Evolutionary conservation across 1,139 yeast species (phyloP).

Genomic region (Sugiyamaella xylanicola): DNA sequence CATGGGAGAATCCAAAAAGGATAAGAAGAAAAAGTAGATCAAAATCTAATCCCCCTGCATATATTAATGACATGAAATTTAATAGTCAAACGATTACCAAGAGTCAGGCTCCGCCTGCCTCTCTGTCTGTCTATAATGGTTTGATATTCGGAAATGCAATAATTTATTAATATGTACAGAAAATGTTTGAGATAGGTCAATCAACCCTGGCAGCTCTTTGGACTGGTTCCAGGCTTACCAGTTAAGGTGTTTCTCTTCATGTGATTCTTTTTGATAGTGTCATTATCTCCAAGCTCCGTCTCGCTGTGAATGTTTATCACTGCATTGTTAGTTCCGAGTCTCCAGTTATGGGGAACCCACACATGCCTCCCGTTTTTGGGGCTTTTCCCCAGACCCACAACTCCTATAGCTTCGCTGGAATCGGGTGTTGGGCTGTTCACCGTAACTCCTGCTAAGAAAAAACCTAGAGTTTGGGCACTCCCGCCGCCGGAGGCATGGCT

Average conservation of each 20-base stretch:
- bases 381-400: no score
- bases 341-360: no score
- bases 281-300: conserved; percentile 92
- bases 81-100: no score
- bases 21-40: conserved; percentile 20
- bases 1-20: conserved; percentile 37
- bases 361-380: no score
- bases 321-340: conserved; percentile 14
- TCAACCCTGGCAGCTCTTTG: conserved; percentile 12
- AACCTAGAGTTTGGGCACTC: no score
- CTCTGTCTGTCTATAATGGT: no score
- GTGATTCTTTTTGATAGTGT: conserved; percentile 47
- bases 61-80: neutral
- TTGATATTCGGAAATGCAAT: neutral
- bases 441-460: no score
- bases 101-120: no score
- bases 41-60: neutral
- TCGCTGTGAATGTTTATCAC: conserved; percentile 71
- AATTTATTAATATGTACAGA: conserved; percentile 2
- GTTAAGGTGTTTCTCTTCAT: conserved; percentile 21
- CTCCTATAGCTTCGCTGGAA: no score
- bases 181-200: neutral
- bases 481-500: no score
- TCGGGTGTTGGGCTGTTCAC: no score
- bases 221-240: conserved; percentile 18